A percentile compares a stretch with the other conserved stretches of the same genome.
These are phyloP conservation scores for Metschnikowia lunata DNA, from an alignment of 805 yeast species.

Conservation along the genomic window DNA sequence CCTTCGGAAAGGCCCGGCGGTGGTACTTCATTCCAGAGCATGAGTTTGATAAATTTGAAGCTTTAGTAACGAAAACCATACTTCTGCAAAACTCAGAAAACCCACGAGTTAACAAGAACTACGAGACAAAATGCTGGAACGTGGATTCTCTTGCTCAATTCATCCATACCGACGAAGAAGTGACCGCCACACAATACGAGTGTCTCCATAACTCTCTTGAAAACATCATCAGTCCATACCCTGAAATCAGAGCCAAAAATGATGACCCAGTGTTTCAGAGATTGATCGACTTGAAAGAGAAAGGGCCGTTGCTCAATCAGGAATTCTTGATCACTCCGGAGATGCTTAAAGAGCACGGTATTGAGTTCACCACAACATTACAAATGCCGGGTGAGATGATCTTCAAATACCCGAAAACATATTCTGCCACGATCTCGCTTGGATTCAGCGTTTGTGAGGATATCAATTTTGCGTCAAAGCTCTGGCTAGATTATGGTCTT, in stretches of 20 bases:
- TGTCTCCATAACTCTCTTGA: slow-evolving; percentile 29
- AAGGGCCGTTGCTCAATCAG: slow-evolving; percentile 26
- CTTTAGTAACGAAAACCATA: slow-evolving; percentile 24
- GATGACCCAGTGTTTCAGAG: slow-evolving; percentile 21
- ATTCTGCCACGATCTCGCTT: slow-evolving; percentile 46
- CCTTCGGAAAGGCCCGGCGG: slow-evolving; percentile 49
- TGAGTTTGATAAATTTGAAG: slow-evolving; percentile 50
- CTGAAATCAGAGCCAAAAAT: slow-evolving; percentile 26
- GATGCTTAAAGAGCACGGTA: slow-evolving; percentile 43
- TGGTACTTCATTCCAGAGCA: slow-evolving; percentile 65
- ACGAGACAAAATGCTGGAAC: slow-evolving; percentile 18
- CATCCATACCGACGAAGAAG: slow-evolving; percentile 16
- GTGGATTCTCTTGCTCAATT: slow-evolving; percentile 16
- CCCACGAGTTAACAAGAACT: slow-evolving; percentile 18
- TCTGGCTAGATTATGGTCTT: slow-evolving; percentile 50
- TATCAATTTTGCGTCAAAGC: slow-evolving; percentile 50
- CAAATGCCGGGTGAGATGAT: slow-evolving; percentile 63
- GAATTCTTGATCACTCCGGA: slow-evolving; percentile 50
- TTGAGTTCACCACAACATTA: slow-evolving; percentile 42
- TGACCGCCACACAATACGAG: slow-evolving; percentile 21
- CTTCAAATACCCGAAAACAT: slow-evolving; percentile 53
- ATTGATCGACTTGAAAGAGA: slow-evolving; percentile 10
- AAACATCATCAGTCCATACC: slow-evolving; percentile 25
- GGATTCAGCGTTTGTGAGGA: slow-evolving; percentile 57
- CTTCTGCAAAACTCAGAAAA: slow-evolving; percentile 1